Conservation (phyloP, 345 rosid species). For the Eucalyptus cloeziana region DNA sequence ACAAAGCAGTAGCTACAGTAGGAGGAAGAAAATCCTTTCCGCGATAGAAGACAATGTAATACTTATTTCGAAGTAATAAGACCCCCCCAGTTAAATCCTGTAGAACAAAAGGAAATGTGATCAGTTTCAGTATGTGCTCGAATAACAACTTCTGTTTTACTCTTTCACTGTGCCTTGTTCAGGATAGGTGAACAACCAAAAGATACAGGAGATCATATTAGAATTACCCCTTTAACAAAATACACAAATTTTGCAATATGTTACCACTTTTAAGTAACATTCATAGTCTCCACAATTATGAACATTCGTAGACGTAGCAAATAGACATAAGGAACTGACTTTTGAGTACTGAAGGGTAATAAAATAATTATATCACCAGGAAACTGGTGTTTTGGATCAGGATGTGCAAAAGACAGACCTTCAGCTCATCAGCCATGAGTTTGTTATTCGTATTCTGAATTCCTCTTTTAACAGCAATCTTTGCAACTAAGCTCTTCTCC, state of each 20-base stretch:
- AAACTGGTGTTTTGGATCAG: not conserved
- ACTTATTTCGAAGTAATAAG: conserved; percentile 89
- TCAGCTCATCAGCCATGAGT: conserved; percentile 88
- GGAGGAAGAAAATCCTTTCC: conserved; percentile 97
- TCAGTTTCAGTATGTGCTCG: not conserved
- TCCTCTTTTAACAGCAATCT: conserved; percentile 94
- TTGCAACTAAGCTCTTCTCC: conserved; percentile 87
- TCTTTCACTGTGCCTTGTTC: not conserved
- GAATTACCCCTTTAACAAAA: not conserved
- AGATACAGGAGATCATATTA: not conserved
- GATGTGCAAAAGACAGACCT: conserved; percentile 34
- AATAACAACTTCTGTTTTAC: not conserved
- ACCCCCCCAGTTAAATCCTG: conserved; percentile 89
- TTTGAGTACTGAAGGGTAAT: not conserved
- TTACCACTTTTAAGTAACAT: not conserved
- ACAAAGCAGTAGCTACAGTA: conserved; percentile 72
- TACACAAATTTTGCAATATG: not conserved
- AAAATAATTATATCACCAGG: not conserved
- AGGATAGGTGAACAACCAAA: not conserved
- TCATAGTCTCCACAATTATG: not conserved
- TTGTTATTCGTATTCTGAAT: conserved; percentile 97
- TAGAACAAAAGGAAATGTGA: not conserved
- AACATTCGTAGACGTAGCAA: not conserved
- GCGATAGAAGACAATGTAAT: conserved; percentile 83
- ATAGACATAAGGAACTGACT: not conserved